Conservation (phyloP, 805 yeast species). For the Candida awuae region DNA sequence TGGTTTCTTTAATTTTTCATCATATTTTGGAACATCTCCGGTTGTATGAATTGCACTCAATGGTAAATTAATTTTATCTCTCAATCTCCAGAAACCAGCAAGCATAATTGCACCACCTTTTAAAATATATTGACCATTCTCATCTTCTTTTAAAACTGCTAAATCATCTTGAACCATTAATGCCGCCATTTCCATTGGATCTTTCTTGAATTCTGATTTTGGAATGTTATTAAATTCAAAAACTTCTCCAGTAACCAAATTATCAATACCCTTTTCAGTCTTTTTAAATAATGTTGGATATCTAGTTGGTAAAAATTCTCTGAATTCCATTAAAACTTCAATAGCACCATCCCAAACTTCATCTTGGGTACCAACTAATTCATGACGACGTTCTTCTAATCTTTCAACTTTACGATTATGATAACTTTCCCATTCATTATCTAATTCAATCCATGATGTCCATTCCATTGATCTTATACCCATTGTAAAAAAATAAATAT, state of each 20-base stretch:
- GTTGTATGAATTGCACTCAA: constrained; percentile 51
- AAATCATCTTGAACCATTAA: constrained; percentile 57
- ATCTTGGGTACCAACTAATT: constrained; percentile 43
- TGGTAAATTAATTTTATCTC: constrained; percentile 50
- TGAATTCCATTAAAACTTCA: constrained; percentile 47
- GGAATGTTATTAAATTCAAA: constrained; percentile 29
- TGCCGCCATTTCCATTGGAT: constrained; percentile 54
- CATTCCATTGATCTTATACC: constrained; percentile 58
- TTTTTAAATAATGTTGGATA: constrained; percentile 47
- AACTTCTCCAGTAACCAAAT: constrained; percentile 45
- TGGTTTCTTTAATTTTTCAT: constrained; percentile 47
- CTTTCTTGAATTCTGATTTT: constrained; percentile 32
- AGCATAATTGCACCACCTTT: constrained; percentile 56
- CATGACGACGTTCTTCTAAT: constrained; percentile 37
- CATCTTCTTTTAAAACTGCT: constrained; percentile 56
- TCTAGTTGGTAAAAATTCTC: constrained; percentile 45
- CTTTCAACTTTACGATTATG: constrained; percentile 47
- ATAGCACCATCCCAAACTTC: constrained; percentile 47
- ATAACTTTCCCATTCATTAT: constrained; percentile 53
- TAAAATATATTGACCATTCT: constrained; percentile 47
- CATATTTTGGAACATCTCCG: constrained; percentile 63
- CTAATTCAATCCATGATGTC: constrained; percentile 59
- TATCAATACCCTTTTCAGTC: constrained; percentile 41
- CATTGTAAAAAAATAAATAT: constrained; percentile 59
- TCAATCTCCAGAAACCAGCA: constrained; percentile 65